Base-by-base conservation (phyloP, 139 green algal genomes). In the Astrephomene gubernaculifera region DNA sequence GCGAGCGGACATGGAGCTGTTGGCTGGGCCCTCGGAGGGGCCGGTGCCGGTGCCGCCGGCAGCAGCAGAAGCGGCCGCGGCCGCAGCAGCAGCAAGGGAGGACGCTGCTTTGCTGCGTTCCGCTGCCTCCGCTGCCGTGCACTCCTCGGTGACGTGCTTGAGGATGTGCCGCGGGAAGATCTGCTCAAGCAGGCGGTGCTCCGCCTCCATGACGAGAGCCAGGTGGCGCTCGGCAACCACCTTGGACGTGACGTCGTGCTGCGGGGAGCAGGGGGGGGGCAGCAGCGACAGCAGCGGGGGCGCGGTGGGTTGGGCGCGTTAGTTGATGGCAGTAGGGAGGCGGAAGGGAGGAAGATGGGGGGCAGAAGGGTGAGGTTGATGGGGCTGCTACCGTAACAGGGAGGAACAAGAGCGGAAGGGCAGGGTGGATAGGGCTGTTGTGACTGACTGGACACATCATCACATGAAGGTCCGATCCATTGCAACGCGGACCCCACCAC, bases 111-210 rank as follows among this genome's bases (percentile, higher is more conserved):
- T 33, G 3, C 38, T 33, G 63, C 19, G n/a, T 70, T 21, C 10
- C n/a, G 54, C 54, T 8, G 14, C 14, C 14, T 21, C 14, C 22
- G 19, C 54, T 24, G 12, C 45, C 10, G 45, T 80, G 49, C 72
- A 67, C 61, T 85, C 65, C 39, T 63, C 61, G 0, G 78, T 71
- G 43, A 85, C 67, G 61, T 71, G 60, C 52, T n/a, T 43, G 0
- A 86, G 81, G 33, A 86, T 75, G 68, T 86, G 81, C 33, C 67
- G 65, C 4, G 81, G 81, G 27, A 86, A 86, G 25, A 86, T 36
- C 81, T 86, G 67, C 81, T 79, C 81, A 52, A 86, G 52, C 36
- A 86, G 68, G 36, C 72, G 45, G 81, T 86, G 81, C 68, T 86
- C 81, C 33, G 72, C 81, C 57, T 86, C 81, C 68, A 86, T 75